Conservation (phyloP, 2,329 filamentous ascomycete species). For the Aspergillus sp. region DNA sequence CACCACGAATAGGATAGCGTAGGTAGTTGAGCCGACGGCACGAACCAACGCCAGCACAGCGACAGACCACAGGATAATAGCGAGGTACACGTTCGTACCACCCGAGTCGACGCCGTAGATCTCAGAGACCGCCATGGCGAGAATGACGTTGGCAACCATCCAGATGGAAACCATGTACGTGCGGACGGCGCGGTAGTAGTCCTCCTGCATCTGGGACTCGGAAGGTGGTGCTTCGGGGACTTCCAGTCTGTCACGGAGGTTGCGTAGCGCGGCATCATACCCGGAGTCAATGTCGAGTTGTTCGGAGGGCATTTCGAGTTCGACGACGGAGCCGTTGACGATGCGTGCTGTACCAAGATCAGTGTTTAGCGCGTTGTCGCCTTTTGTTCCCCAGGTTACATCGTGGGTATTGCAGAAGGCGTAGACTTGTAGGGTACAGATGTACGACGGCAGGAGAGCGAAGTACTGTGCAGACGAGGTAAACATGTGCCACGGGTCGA, state of each 20-base stretch:
- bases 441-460: constrained; percentile 81
- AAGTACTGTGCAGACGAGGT: constrained; percentile 90
- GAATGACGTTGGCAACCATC: constrained; percentile 85
- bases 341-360: constrained; percentile 82
- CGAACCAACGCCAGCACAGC: constrained; percentile 81
- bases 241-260: constrained; percentile 86
- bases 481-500: constrained; percentile 99
- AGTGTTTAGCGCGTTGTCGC: constrained; percentile 89
- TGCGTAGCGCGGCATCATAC: constrained; percentile 93
- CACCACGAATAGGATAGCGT: constrained; percentile 74
- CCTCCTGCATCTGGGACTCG: constrained; percentile 85
- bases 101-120: constrained; percentile 67
- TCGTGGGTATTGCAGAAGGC: constrained; percentile 99
- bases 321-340: constrained; percentile 70
- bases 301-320: constrained; percentile 95
- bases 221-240: constrained; percentile 57
- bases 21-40: constrained; percentile 72
- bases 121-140: constrained; percentile 90
- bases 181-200: constrained; percentile 94
- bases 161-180: constrained; percentile 97
- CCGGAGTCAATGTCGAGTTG: constrained; percentile 97
- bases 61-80: constrained; percentile 88
- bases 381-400: constrained; percentile 97
- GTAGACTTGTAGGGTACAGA: constrained; percentile 96
- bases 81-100: constrained; percentile 80